Evolutionary conservation across 352 stramenopile genomes (phyloP).

Genomic region (Globisporangium spiculum): DNA sequence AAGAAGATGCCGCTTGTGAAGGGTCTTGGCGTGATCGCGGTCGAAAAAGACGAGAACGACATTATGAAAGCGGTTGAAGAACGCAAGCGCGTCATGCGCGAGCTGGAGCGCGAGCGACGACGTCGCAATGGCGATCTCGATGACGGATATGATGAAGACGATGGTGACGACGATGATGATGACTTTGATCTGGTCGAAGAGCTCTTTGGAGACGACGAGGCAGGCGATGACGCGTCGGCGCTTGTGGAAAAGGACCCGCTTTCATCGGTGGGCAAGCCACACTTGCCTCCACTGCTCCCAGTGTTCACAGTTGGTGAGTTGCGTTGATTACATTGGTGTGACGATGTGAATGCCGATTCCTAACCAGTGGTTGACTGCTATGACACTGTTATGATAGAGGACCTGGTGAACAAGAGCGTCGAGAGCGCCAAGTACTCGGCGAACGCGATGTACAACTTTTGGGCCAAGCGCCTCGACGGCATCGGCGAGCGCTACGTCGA

Average conservation of each 20-base stretch:
- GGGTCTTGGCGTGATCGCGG: constrained; percentile 48
- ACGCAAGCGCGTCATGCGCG: constrained; percentile 62
- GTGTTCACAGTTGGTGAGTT: constrained; percentile 47
- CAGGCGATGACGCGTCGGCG: constrained; percentile 21
- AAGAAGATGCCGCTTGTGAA: constrained; percentile 53
- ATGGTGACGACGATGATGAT: constrained; percentile 38
- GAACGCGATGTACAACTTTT: constrained; percentile 69
- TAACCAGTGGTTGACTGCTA: not conserved
- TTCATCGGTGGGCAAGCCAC: constrained; percentile 35
- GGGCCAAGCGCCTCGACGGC: constrained; percentile 58
- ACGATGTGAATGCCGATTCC: not conserved
- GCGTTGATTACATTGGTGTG: not conserved
- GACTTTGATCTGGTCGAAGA: constrained; percentile 31
- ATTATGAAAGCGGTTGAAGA: constrained; percentile 63
- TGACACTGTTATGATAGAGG: constrained; percentile 19
- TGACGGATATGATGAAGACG: constrained; percentile 16
- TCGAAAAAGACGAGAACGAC: constrained; percentile 43
- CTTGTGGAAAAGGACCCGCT: constrained; percentile 53
- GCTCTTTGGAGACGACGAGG: constrained; percentile 26
- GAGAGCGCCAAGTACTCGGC: constrained; percentile 54
- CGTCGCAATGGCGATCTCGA: constrained; percentile 19
- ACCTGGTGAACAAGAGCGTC: constrained; percentile 37
- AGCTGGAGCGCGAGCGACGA: constrained; percentile 28
- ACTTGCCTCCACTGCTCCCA: constrained; percentile 38
- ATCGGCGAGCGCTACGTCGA: constrained; percentile 67